A percentile compares a stretch with the other conserved stretches of the same genome.
These are phyloP conservation scores for Gentiana macrophylla DNA, from an alignment of 257 asterid genomes.

Conservation along the genomic window DNA sequence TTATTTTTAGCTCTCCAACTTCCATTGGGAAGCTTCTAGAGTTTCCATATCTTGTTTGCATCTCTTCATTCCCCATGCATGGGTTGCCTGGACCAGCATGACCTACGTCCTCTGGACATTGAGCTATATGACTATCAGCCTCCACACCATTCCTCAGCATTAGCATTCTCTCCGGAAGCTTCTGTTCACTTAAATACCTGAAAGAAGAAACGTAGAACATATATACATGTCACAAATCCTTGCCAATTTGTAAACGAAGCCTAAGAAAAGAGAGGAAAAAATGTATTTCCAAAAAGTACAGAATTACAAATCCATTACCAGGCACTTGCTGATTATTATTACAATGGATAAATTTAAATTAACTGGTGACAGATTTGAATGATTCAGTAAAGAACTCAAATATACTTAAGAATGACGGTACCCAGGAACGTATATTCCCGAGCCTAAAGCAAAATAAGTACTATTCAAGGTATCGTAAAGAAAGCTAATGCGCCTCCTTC, in stretches of 20 bases:
- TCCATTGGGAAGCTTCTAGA: constrained; percentile 51
- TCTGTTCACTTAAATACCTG: constrained; percentile 82
- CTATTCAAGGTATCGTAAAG: too few species aligned
- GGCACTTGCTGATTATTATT: too few species aligned
- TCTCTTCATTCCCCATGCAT: constrained; percentile 37
- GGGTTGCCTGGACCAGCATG: constrained; percentile 46
- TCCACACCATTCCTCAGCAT: constrained; percentile 44
- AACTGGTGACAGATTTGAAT: too few species aligned
- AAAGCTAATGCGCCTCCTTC: background rate
- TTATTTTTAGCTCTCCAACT: constrained; percentile 55
- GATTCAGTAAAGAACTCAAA: too few species aligned
- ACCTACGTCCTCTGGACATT: constrained; percentile 41
- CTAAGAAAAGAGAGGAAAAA: too few species aligned
- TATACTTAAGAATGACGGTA: too few species aligned
- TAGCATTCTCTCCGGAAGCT: constrained; percentile 71
- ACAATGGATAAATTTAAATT: too few species aligned
- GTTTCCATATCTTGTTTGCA: constrained; percentile 44
- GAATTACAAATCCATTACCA: too few species aligned
- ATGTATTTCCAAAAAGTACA: too few species aligned
- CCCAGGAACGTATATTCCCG: too few species aligned
- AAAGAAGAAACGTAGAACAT: constrained; percentile 12
- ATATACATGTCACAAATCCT: constrained; percentile 4
- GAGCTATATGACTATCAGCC: constrained; percentile 28
- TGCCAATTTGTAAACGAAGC: background rate
- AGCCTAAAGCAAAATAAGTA: too few species aligned